Conservation (phyloP, 2,329 filamentous ascomycete genomes). For the Mycosphaerelloides madeirae region DNA sequence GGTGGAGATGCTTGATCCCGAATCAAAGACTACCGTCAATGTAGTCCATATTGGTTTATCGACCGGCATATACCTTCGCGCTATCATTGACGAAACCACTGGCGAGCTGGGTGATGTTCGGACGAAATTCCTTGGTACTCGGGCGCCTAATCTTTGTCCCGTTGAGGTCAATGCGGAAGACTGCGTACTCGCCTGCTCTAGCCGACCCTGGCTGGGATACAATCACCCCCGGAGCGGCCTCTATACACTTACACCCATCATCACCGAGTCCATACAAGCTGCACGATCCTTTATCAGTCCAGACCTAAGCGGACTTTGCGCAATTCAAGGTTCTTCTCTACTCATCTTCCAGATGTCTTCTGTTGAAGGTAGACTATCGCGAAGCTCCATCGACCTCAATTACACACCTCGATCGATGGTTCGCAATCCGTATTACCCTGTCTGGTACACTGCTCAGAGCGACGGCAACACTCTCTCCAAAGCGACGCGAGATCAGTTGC, state of each 20-base stretch:
- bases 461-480: constrained; percentile 88
- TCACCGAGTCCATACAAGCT: constrained; percentile 70
- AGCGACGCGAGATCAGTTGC: constrained; percentile 54
- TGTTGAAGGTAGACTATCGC: constrained; percentile 24
- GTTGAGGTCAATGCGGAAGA: constrained; percentile 82
- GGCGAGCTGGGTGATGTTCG: constrained; percentile 93
- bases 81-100: constrained; percentile 89
- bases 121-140: constrained; percentile 88
- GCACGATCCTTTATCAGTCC: constrained; percentile 96
- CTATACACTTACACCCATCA: constrained; percentile 88
- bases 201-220: constrained; percentile 93
- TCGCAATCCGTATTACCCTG: constrained; percentile 77
- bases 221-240: constrained; percentile 79
- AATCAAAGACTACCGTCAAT: constrained; percentile 78
- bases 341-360: constrained; percentile 65
- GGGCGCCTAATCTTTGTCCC: constrained; percentile 81
- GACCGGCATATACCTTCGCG: constrained; percentile 92
- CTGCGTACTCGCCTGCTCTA: constrained; percentile 76
- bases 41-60: constrained; percentile 95
- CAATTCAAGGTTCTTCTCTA: constrained; percentile 24
- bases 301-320: constrained; percentile 49
- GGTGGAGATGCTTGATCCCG: constrained; percentile 93
- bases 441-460: constrained; percentile 91
- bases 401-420: constrained; percentile 88
- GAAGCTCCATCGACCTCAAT: constrained; percentile 58